phyloP scores from a whole-genome alignment of 2,329 filamentous ascomycete species.

The Aspergillus tanneri region DNA sequence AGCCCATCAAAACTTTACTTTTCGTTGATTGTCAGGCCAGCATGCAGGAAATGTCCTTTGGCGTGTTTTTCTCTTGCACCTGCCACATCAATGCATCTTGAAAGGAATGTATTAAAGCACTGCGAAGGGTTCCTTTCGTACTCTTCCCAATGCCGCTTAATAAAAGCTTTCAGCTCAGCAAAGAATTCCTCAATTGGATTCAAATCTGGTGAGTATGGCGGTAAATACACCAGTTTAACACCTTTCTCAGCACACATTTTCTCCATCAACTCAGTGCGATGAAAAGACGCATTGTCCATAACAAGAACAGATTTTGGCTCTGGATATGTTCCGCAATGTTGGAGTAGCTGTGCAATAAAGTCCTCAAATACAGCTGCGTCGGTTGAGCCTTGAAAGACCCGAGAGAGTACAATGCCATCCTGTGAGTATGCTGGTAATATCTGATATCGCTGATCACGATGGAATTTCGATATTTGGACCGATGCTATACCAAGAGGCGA shows the following conservation, averaged over 20 bases:
- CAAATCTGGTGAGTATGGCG: conserved; percentile 37
- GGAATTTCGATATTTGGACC: conserved; percentile 22
- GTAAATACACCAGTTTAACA: too few species aligned
- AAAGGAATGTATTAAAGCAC: conserved; percentile 25
- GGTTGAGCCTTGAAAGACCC: too few species aligned
- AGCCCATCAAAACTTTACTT: too few species aligned
- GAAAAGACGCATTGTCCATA: too few species aligned
- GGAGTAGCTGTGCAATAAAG: conserved; percentile 31
- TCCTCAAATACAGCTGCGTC: conserved; percentile 28
- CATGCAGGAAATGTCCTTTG: conserved; percentile 27
- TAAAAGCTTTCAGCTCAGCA: conserved; percentile 36
- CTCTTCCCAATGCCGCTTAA: conserved; percentile 29
- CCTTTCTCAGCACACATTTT: too few species aligned
- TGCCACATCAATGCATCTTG: conserved; percentile 29
- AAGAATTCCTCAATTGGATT: conserved; percentile 41
- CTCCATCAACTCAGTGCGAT: too few species aligned
- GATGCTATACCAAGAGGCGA: conserved; percentile 26
- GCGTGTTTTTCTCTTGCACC: conserved; percentile 23
- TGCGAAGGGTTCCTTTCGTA: conserved; percentile 19
- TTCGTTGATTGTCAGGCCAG: conserved; percentile 17
- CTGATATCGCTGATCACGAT: conserved; percentile 24
- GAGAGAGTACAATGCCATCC: conserved; percentile 30
- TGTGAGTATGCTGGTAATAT: conserved; percentile 35
- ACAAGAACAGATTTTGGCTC: conserved; percentile 33
- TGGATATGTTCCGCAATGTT: conserved; percentile 25